These are phyloP conservation scores for Trichoderma pleuroti DNA, from an alignment of 2,329 filamentous ascomycete species.

Conservation along the genomic window DNA sequence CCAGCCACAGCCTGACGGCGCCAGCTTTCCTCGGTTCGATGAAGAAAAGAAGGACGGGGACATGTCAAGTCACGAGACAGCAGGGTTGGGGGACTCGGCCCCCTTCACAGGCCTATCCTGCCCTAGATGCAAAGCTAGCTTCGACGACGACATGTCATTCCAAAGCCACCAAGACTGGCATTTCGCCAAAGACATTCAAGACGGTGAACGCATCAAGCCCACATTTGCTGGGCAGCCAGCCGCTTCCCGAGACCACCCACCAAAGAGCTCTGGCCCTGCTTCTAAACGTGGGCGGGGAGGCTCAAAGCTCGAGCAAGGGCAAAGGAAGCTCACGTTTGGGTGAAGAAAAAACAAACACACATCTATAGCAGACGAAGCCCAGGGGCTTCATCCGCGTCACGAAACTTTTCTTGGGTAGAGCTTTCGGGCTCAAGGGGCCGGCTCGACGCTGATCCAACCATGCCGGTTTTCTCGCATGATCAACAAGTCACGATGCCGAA, in stretches of 20 bases:
- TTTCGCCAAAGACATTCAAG: conserved; percentile 80
- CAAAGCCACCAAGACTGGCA: conserved; percentile 91
- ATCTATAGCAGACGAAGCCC: not conserved
- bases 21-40: not conserved
- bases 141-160: conserved; percentile 55
- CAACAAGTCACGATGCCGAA: conserved; percentile 4
- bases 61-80: not conserved
- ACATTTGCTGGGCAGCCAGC: conserved; percentile 41
- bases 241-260: conserved; percentile 30
- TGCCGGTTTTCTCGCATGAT: not conserved
- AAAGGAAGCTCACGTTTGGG: conserved; percentile 59
- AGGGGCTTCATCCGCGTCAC: not conserved
- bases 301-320: conserved; percentile 50
- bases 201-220: conserved; percentile 52
- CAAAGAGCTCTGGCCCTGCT: conserved; percentile 35
- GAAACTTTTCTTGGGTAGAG: not conserved
- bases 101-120: conserved; percentile 48
- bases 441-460: not conserved
- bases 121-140: conserved; percentile 59
- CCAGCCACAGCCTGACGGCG: not conserved
- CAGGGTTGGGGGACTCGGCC: not conserved
- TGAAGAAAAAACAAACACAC: conserved; percentile 39
- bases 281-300: conserved; percentile 40
- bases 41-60: not conserved
- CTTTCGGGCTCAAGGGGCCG: not conserved